Evolutionary conservation across 106 monocot species (phyloP).

Genomic region (Alisma plantagoaquatica): DNA sequence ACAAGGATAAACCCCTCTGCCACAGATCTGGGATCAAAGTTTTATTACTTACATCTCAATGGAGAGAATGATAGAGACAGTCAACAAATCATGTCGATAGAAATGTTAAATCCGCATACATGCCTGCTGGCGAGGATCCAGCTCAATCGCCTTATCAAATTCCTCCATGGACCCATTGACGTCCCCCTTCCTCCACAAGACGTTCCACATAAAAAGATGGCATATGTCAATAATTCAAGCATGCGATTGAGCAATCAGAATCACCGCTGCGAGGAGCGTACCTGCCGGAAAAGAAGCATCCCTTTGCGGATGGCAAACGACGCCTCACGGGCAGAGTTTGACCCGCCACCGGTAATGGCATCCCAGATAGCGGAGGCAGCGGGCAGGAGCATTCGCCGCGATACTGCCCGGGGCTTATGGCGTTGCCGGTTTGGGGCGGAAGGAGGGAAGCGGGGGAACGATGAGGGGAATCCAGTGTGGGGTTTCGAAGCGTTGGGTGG

Average conservation of each 20-base stretch:
- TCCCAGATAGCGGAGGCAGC: conserved; percentile 48
- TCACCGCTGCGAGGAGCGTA: too few relatives aligned
- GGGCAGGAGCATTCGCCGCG: conserved; percentile 47
- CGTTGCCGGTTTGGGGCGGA: not conserved
- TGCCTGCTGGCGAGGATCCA: conserved; percentile 83
- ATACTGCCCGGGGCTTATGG: conserved; percentile 8
- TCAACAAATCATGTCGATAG: not conserved
- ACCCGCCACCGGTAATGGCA: conserved; percentile 45
- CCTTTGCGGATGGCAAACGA: conserved; percentile 61
- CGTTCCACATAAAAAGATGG: not conserved
- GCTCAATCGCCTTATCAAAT: conserved; percentile 69
- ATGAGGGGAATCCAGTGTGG: conserved; percentile 2
- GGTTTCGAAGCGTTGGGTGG: not conserved
- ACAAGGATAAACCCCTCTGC: conserved; percentile 92
- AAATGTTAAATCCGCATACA: conserved; percentile 46
- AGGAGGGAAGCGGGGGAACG: not conserved
- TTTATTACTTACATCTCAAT: too few relatives aligned
- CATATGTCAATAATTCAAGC: too few relatives aligned
- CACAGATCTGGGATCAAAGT: conserved; percentile 96
- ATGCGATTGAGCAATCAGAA: too few relatives aligned
- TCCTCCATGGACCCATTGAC: conserved; percentile 63
- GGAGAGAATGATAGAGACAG: not conserved
- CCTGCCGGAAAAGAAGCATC: conserved; percentile 83
- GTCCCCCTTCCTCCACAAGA: conserved; percentile 45
- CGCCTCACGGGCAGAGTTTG: conserved; percentile 37